Evolutionary conservation across 108 stramenopile genomes (phyloP), one percentile per base, ranked within the genome.

Genomic region (Skeletonema marinoi): DNA sequence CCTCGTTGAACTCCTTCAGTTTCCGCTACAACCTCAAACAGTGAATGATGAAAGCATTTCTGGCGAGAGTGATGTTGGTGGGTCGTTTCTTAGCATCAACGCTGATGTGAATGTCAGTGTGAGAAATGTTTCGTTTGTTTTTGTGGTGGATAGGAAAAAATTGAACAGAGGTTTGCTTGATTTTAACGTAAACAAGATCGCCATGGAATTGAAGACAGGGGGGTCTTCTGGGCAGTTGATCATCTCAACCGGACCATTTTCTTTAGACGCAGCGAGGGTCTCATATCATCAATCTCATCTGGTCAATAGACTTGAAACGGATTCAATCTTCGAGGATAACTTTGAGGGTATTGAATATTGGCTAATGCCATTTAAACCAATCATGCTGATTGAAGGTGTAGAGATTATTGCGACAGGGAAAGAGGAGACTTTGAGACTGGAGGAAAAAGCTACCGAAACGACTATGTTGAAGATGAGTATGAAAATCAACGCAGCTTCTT

Each of bases 331-430:
- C n/a, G 21, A 7, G 2, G 8, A 56, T 17, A 41, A 36, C 41
- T 17, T 48, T 32, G 42, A 14, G 21, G 17, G 31, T 42, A 48
- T 75, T 42, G n/a, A 21, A 16, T 68, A 66, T 44, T 25, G 60
- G 21, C 9, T 75, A 21, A 66, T 75, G 39, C 74, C 74, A 60
- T 68, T 75, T 21, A 67, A 75, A 46, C 66, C 74, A 48, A 75
- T 68, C 8, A 7, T 61, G 4, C 17, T 42, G 31, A 44, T 75
- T 29, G 48, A 54, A 14, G 66, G 74, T 7, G 66, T 44, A n/a
- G 60, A 48, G 41, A 14, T 75, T 25, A 6, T 41, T 66, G 19
- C 51, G 32, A 54, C 35, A 39, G 25, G 19, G 39, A 16, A 29
- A 38, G 36, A 36, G 32, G 19, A 32, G 36, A 38, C 35, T 16